Base-by-base conservation (phyloP, 169 alveolate species). In the Eimeria falciformis region DNA sequence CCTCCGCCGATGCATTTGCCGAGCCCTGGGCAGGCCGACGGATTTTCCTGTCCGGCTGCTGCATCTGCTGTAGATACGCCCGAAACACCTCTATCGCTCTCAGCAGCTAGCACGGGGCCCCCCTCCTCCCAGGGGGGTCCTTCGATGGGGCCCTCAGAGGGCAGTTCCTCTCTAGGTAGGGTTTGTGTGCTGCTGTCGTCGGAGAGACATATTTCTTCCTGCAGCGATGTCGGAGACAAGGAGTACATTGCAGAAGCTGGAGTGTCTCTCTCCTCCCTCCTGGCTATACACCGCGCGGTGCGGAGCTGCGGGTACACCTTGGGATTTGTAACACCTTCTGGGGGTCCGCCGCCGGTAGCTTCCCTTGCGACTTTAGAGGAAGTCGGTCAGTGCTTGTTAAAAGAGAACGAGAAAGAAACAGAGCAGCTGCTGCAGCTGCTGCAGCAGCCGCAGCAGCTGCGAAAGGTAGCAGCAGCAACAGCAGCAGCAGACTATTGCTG, bases 181-280 rank as follows among this genome's bases (percentile, higher is more conserved):
- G 87, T 78, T 45, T 78, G 87, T 14, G 87, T 78, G 69, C 58
- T 78, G 71, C 71, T 53, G 5, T 78, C 87, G 14, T 78, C 87
- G 5, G 87, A 78, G 43, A 37, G 29, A 2, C 71, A 78, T 11
- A 47, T 78, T 18, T 78, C 46, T 33, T 25, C 71, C 87, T 47
- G 53, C 0, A 78, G 71, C 25, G 71, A 50, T 27, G 29, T 11
- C 6, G 87, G 87, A n/a, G 87, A 78, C 53, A 55, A 58, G 82
- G 87, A 75, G 71, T 73, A 56, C 21, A 66, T 88, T 43, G 93
- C 93, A 5, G 93, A 88, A 2, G 93, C 93, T 3, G 93, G 93
- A 17, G 78, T 88, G 9, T 73, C 93, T 6, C 69, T 88, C 47
- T 1, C 69, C 14, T 88, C 93, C 11, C 53, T 88, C 18, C 56